Percentiles rank a stretch among this genome's conserved stretches.
phyloP scores from a whole-genome alignment of 345 rosid genomes.

The Fremontodendron californicum region DNA sequence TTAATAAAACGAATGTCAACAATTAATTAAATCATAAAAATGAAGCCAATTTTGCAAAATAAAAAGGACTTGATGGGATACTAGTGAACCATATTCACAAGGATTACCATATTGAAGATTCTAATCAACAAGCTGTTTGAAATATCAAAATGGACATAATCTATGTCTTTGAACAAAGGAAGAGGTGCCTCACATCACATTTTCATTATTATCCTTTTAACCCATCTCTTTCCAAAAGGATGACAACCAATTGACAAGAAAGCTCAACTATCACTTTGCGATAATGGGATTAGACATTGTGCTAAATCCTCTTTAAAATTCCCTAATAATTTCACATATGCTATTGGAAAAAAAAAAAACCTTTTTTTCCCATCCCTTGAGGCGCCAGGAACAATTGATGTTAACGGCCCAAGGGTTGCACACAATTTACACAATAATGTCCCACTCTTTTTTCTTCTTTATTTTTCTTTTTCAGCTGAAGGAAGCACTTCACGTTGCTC shows the following conservation, averaged over 20 bases:
- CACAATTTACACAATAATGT: constrained; percentile 24
- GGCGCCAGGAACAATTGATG: constrained; percentile 22
- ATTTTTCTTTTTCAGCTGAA: background rate
- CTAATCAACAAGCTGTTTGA: constrained; percentile 34
- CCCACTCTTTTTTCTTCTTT: background rate
- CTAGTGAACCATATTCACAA: constrained; percentile 18
- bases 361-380: background rate
- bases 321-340: constrained; percentile 31
- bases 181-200: constrained; percentile 8
- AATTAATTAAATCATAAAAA: background rate
- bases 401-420: constrained; percentile 22
- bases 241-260: constrained; percentile 63
- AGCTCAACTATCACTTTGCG: constrained; percentile 42
- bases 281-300: constrained; percentile 53
- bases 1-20: background rate
- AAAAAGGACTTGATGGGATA: constrained; percentile 21
- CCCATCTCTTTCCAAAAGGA: constrained; percentile 29
- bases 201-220: constrained; percentile 22
- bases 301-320: constrained; percentile 41
- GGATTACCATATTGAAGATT: constrained; percentile 18
- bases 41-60: background rate
- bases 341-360: constrained; percentile 24
- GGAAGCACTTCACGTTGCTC: constrained; percentile 43
- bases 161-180: constrained; percentile 39
- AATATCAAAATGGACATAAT: constrained; percentile 27